These are phyloP conservation scores for Epithemia pelagica DNA, from an alignment of 108 stramenopile genomes.

Conservation along the genomic window DNA sequence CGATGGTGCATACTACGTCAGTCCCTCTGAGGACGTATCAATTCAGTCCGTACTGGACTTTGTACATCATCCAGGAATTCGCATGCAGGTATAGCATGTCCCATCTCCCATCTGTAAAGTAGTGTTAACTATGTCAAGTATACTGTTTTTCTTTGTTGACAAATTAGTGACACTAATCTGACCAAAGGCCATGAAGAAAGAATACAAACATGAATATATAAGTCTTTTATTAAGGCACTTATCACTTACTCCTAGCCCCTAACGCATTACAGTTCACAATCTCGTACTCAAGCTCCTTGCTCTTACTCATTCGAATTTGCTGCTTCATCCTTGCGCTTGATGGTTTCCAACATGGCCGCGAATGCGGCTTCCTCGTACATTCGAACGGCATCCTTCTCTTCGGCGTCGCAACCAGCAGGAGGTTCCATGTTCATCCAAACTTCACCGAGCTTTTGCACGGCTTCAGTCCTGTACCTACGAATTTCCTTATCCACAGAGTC, in stretches of 20 bases:
- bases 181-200: too few relatives aligned
- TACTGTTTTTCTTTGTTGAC: too few relatives aligned
- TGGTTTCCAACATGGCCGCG: constrained; percentile 74
- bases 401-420: constrained; percentile 15
- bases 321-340: constrained; percentile 70
- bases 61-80: constrained; percentile 1
- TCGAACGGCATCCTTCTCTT: constrained; percentile 38
- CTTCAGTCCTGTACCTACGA: constrained; percentile 47
- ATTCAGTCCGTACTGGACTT: constrained; percentile 26
- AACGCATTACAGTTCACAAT: too few relatives aligned
- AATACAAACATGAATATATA: too few relatives aligned
- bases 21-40: constrained; percentile 28
- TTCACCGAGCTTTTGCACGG: constrained; percentile 45
- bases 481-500: constrained; percentile 44
- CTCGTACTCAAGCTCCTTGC: not conserved
- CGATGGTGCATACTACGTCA: constrained; percentile 47
- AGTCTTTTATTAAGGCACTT: too few relatives aligned
- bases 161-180: too few relatives aligned
- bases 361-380: constrained; percentile 76
- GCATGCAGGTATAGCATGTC: constrained; percentile 5
- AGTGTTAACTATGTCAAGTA: too few relatives aligned
- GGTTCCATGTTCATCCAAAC: constrained; percentile 53
- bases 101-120: too few relatives aligned
- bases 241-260: too few relatives aligned
- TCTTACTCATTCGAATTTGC: not conserved